Base-by-base conservation (phyloP, 495 filamentous ascomycete species). In the Evernia prunastri region DNA sequence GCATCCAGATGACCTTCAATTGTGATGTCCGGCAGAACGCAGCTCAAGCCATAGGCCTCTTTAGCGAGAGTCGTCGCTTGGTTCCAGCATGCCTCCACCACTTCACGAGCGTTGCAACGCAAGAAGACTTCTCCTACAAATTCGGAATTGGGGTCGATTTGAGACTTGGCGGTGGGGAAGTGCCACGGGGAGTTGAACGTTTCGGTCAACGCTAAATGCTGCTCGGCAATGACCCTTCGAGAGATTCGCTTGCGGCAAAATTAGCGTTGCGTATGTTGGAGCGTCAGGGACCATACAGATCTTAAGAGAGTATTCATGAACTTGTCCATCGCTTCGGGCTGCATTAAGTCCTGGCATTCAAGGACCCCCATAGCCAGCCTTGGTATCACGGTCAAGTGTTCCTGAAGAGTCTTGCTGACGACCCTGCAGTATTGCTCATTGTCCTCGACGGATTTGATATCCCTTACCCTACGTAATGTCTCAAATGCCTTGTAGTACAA, bases 401-500 rank as follows among this genome's bases (percentile, higher is more conserved):
- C 92, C 70, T 84, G 85, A 47, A 99, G 81, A 54, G 85, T 93
- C 63, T 85, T 78, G 56, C 86, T 83, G 59, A 99, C 85, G 51
- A 91, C 79, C 36, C 89, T 82, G 80, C 94, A 99, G 63, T 93
- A 91, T 36, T 75, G 77, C 63, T 97, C 92, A 76, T 99, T 99
- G 71, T 97, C 94, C 4, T 94, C 90, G 43, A 95, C 74, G 1
- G 83, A 90, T 70, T 86, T 87, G 64, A 97, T 87, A 67, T 96
- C 90, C 31, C 84, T 85, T 27, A 97, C 80, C 58, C 87, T 85
- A 33, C 94, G 88, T 59, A 96, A 86, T 60, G 79, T 86, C 67
- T 99, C 95, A 68, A 99, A 99, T 27, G 94, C 94, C 67, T 86
- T 86, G 76, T 96, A 96, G 78, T 99, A 99, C 9, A 97, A 80